Percentiles rank a stretch among this genome's conserved stretches.
Conservation (phyloP, 2,329 filamentous ascomycete species). For the Amphichorda felina region DNA sequence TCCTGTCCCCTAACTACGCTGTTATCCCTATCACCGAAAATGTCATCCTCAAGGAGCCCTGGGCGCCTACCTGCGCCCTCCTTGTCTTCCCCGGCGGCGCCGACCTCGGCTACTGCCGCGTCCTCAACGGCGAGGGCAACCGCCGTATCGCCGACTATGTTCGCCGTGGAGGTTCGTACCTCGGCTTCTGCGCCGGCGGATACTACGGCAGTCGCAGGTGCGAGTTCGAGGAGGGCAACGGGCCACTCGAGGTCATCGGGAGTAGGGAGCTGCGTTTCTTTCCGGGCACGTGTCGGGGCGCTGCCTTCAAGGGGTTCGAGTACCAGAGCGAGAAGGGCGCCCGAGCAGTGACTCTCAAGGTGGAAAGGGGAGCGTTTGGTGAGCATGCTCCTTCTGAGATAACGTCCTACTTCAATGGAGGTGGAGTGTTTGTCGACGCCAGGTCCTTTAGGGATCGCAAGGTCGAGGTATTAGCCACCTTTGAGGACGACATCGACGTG, state of each 20-base stretch:
- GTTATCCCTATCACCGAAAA: slow-evolving; percentile 75
- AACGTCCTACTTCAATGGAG: slow-evolving; percentile 83
- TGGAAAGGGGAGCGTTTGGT: slow-evolving; percentile 49
- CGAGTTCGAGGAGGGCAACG: slow-evolving; percentile 83
- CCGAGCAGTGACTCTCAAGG: slow-evolving; percentile 54
- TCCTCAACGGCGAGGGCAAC: slow-evolving; percentile 81
- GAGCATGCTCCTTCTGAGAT: slow-evolving; percentile 49
- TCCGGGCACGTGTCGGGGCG: slow-evolving; percentile 72
- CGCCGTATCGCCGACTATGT: slow-evolving; percentile 76
- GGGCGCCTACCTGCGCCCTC: slow-evolving; percentile 75
- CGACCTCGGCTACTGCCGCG: slow-evolving; percentile 84
- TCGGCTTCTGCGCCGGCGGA: slow-evolving; percentile 88
- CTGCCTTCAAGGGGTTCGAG: slow-evolving; percentile 80
- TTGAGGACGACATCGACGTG: slow-evolving; percentile 62
- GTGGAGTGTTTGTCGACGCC: slow-evolving; percentile 82
- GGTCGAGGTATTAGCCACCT: slow-evolving; percentile 74
- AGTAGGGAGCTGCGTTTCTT: slow-evolving; percentile 80
- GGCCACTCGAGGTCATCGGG: slow-evolving; percentile 71
- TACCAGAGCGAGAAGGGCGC: slow-evolving; percentile 85
- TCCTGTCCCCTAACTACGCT: slow-evolving; percentile 84
- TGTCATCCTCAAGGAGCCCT: slow-evolving; percentile 80
- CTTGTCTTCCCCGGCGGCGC: slow-evolving; percentile 89
- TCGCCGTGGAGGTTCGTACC: slow-evolving; percentile 69
- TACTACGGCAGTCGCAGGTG: slow-evolving; percentile 78
- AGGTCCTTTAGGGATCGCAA: slow-evolving; percentile 46